Conservation (phyloP, 1,284 basidiomycete genomes). For the Neolentinus lepideus region DNA sequence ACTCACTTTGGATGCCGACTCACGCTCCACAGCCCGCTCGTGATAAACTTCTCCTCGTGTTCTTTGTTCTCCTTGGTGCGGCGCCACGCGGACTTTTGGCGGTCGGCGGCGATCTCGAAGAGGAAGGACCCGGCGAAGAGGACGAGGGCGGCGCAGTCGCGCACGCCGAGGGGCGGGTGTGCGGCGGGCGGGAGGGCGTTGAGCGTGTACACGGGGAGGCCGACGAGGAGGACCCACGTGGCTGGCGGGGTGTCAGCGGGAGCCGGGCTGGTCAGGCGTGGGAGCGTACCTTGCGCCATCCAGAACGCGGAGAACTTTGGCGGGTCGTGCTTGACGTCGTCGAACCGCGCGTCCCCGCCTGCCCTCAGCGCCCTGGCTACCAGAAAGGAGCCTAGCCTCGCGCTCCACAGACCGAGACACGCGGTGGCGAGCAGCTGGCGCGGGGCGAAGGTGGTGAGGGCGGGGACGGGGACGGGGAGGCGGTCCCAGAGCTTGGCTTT, state of each 20-base stretch:
- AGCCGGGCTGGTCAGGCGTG: background rate
- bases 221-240: slow-evolving; percentile 64
- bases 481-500: slow-evolving; percentile 38
- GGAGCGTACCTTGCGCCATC: slow-evolving; percentile 54
- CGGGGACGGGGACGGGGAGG: slow-evolving; percentile 28
- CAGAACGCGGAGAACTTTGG: slow-evolving; percentile 55
- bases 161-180: slow-evolving; percentile 49
- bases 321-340: slow-evolving; percentile 60
- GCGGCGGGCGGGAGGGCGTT: slow-evolving; percentile 53
- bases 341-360: slow-evolving; percentile 62
- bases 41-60: slow-evolving; percentile 74
- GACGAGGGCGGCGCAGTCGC: slow-evolving; percentile 53
- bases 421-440: slow-evolving; percentile 53
- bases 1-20: slow-evolving; percentile 74
- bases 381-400: slow-evolving; percentile 59
- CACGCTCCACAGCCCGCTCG: slow-evolving; percentile 62
- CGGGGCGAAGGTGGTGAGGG: slow-evolving; percentile 45
- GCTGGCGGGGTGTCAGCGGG: too few relatives aligned
- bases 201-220: slow-evolving; percentile 59
- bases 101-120: slow-evolving; percentile 57
- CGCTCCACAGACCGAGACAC: slow-evolving; percentile 52
- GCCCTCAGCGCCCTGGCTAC: slow-evolving; percentile 41
- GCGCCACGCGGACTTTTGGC: slow-evolving; percentile 68
- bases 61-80: slow-evolving; percentile 54
- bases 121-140: slow-evolving; percentile 55